phyloP scores from a whole-genome alignment of 345 rosid genomes.

The Cardiospermum halicacabum region DNA sequence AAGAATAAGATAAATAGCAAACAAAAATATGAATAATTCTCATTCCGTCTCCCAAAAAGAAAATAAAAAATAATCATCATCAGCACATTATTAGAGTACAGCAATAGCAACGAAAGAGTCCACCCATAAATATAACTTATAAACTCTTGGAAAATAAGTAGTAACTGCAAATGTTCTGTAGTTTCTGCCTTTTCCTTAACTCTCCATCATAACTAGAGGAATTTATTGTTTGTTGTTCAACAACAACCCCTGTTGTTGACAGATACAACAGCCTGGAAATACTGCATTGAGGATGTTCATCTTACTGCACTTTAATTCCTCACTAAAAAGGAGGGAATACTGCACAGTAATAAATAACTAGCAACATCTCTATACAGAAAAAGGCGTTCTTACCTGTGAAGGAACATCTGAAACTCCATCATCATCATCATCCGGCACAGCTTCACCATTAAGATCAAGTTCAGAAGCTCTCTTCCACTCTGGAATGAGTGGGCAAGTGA shows the following conservation, averaged over 20 bases:
- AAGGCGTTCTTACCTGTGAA: slow-evolving; percentile 30
- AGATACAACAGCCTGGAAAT: too few species aligned
- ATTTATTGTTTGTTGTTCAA: too few species aligned
- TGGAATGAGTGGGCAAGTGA: slow-evolving; percentile 77
- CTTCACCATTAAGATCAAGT: slow-evolving; percentile 98
- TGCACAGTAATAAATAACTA: not conserved
- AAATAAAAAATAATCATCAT: not conserved
- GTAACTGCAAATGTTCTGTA: not conserved
- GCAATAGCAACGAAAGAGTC: not conserved
- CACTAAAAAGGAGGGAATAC: too few species aligned
- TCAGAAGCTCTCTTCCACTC: slow-evolving; percentile 97
- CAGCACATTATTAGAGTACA: not conserved
- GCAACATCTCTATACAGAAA: slow-evolving; percentile 10
- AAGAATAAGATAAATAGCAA: not conserved
- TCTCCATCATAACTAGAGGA: too few species aligned
- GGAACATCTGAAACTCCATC: slow-evolving; percentile 50
- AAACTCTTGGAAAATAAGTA: not conserved
- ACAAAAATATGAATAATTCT: not conserved
- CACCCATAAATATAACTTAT: not conserved
- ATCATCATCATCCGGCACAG: slow-evolving; percentile 66
- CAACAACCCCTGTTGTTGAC: too few species aligned
- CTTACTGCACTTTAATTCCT: too few species aligned
- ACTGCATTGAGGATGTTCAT: too few species aligned
- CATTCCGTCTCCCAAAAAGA: not conserved
- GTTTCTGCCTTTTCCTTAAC: not conserved